Conservation (phyloP, 495 filamentous ascomycete species). For the Daldinia grandis region DNA sequence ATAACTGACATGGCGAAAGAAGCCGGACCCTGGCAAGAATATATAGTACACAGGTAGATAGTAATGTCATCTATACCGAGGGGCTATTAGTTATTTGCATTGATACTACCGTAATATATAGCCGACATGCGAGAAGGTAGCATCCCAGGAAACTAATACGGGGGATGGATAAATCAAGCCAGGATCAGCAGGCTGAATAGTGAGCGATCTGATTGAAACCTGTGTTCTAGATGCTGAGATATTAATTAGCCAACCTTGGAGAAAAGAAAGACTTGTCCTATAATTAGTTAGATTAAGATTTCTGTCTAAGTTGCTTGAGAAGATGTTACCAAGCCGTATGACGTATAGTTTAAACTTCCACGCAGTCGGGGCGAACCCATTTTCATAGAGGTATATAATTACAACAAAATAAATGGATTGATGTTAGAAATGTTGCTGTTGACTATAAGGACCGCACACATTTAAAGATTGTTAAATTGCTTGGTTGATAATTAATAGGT, state of each 20-base stretch:
- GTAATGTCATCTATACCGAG: background rate
- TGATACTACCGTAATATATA: constrained; percentile 19
- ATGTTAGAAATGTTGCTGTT: too few relatives aligned
- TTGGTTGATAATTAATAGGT: too few relatives aligned
- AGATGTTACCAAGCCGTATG: constrained; percentile 1
- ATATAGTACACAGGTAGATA: background rate
- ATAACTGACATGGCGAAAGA: background rate
- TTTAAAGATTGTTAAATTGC: too few relatives aligned
- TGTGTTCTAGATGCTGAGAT: background rate
- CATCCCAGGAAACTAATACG: background rate
- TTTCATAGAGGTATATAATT: background rate
- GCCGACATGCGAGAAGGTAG: constrained; percentile 28
- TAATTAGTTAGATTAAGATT: constrained; percentile 5
- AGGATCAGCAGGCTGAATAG: constrained; percentile 23
- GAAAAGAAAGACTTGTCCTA: background rate
- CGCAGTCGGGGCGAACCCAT: background rate
- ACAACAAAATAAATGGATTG: background rate
- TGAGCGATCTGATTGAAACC: constrained; percentile 2
- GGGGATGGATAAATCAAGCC: constrained; percentile 1
- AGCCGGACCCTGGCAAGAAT: background rate
- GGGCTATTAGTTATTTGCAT: background rate
- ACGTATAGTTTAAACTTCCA: background rate
- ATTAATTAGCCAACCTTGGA: background rate
- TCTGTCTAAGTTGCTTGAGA: background rate
- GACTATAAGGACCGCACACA: too few relatives aligned